Conservation (phyloP, 2,329 filamentous ascomycete genomes). For the Cercospora sp. region DNA sequence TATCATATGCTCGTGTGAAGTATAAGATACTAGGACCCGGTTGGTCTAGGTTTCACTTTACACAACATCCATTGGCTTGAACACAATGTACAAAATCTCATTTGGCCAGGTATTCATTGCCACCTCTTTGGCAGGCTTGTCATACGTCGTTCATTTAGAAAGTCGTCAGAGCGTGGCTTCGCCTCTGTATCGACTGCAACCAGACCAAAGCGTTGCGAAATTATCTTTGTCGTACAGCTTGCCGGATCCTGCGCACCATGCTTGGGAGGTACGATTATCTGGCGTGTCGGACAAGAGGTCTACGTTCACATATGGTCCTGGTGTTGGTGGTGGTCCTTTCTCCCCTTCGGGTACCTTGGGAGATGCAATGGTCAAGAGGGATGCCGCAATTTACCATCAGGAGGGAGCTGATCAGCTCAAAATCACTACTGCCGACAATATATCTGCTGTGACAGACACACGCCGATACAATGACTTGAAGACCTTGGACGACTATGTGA, state of each 20-base stretch:
- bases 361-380: neutral
- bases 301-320: slow-evolving; percentile 4
- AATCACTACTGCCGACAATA: neutral
- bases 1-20: neutral
- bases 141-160: neutral
- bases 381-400: neutral
- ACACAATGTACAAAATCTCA: neutral
- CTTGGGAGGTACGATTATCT: neutral
- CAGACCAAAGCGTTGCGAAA: neutral
- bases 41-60: neutral
- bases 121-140: neutral
- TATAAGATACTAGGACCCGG: neutral
- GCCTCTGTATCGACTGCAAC: neutral
- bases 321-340: slow-evolving; percentile 9
- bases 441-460: neutral
- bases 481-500: slow-evolving; percentile 40
- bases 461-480: slow-evolving; percentile 24
- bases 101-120: neutral
- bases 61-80: neutral
- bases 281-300: neutral
- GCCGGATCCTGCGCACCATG: neutral
- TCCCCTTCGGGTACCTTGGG: slow-evolving; percentile 8
- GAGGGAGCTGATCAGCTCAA: slow-evolving; percentile 5
- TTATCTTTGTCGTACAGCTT: neutral
- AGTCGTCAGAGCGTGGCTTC: neutral